Conservation (phyloP, 208 protist genomes). For the Crithidia thermophila region DNA sequence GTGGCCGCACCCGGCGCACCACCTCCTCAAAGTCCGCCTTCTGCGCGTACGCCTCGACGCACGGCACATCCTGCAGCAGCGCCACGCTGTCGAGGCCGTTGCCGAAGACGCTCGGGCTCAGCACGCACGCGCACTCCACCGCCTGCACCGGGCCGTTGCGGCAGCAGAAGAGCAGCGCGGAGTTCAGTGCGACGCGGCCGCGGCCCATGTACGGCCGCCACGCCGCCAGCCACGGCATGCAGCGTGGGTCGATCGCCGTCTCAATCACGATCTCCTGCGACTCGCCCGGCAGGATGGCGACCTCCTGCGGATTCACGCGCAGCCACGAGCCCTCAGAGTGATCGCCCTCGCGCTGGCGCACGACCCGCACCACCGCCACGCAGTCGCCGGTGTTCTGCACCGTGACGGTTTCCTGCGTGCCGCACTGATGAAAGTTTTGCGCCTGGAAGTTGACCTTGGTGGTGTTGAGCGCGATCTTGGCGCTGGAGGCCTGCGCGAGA, state of each 20-base stretch:
- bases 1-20: constrained; percentile 44
- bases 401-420: constrained; percentile 34
- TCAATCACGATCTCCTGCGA: constrained; percentile 62
- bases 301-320: constrained; percentile 60
- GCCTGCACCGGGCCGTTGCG: constrained; percentile 54
- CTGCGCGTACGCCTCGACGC: constrained; percentile 62
- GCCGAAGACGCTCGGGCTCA: constrained; percentile 80
- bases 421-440: constrained; percentile 62
- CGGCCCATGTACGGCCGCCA: constrained; percentile 73
- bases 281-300: constrained; percentile 74
- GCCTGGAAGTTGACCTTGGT: constrained; percentile 64
- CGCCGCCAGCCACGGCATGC: constrained; percentile 60
- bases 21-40: constrained; percentile 38
- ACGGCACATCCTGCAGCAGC: constrained; percentile 56
- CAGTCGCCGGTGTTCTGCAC: constrained; percentile 77
- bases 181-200: constrained; percentile 44
- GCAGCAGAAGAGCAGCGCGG: constrained; percentile 63
- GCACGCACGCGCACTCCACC: constrained; percentile 63
- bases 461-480: constrained; percentile 41
- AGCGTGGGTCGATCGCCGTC: constrained; percentile 57
- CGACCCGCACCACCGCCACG: constrained; percentile 61
- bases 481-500: constrained; percentile 47
- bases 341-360: constrained; percentile 54
- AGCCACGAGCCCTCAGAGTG: constrained; percentile 68
- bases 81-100: constrained; percentile 80